A percentile compares a stretch with the other conserved stretches of the same genome.
These are phyloP conservation scores for Puya raimondii DNA, from an alignment of 176 grass and related monocot species.

Conservation along the genomic window DNA sequence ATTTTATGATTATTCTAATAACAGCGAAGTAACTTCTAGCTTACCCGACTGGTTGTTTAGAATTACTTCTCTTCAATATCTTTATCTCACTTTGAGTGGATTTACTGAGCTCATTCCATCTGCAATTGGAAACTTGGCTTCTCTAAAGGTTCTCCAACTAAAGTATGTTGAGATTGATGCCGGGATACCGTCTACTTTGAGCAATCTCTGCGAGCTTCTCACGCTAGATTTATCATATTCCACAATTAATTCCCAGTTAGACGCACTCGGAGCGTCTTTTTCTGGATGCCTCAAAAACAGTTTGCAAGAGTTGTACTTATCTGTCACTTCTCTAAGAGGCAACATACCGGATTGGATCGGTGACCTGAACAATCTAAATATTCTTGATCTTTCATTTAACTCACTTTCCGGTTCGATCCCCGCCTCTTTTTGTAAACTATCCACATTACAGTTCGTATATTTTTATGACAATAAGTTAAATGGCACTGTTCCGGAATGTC, in stretches of 20 bases:
- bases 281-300: background rate
- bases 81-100: too few relatives aligned
- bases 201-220: too few relatives aligned
- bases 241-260: too few relatives aligned
- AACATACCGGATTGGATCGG: constrained; percentile 27
- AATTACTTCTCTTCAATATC: too few relatives aligned
- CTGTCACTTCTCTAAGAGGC: background rate
- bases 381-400: constrained; percentile 16
- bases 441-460: constrained; percentile 10
- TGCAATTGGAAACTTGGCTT: constrained; percentile 13
- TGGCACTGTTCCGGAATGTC: constrained; percentile 2
- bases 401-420: background rate
- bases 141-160: background rate
- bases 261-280: background rate
- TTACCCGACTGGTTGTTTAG: too few relatives aligned
- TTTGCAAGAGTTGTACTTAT: background rate
- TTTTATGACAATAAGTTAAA: constrained; percentile 27
- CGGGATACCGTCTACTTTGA: too few relatives aligned
- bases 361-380: constrained; percentile 11
- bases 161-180: too few relatives aligned
- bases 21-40: too few relatives aligned
- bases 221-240: too few relatives aligned
- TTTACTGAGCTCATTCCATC: too few relatives aligned
- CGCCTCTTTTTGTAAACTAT: constrained; percentile 14
- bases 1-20: background rate